Conservation (phyloP, 2,329 filamentous ascomycete species). For the Cryphonectria radicalis region DNA sequence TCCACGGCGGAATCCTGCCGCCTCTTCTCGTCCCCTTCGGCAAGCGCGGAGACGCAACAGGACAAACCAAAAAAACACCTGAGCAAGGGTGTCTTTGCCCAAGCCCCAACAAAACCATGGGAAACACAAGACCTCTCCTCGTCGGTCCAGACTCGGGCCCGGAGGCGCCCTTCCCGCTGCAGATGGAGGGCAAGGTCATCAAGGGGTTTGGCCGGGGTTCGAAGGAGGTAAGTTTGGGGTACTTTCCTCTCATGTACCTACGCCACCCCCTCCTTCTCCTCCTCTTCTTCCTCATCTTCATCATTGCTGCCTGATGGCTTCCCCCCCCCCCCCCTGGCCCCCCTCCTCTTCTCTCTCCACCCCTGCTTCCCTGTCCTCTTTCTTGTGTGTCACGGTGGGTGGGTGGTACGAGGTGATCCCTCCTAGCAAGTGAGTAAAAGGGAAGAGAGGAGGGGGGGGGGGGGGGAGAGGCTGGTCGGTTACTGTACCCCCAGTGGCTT, state of each 20-base stretch:
- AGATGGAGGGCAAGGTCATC: slow-evolving; percentile 84
- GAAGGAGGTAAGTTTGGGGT: slow-evolving; percentile 69
- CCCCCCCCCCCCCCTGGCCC: no score
- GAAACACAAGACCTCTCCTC: slow-evolving; percentile 63
- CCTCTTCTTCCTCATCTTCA: neutral
- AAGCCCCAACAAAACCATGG: slow-evolving; percentile 14
- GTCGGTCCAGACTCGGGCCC: slow-evolving; percentile 77
- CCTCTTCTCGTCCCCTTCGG: neutral
- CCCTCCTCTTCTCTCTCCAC: neutral
- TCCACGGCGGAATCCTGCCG: neutral
- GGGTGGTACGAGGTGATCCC: neutral
- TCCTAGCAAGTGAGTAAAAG: neutral
- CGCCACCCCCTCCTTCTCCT: neutral
- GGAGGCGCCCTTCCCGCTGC: slow-evolving; percentile 77
- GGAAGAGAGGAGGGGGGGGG: neutral
- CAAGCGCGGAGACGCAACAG: neutral
- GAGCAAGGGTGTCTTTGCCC: no score
- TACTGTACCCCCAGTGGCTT: neutral
- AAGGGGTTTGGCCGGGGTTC: slow-evolving; percentile 92
- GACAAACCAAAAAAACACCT: neutral
- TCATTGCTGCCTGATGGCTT: neutral
- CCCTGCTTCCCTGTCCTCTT: neutral
- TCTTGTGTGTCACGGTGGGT: neutral
- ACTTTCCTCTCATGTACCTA: slow-evolving; percentile 6
- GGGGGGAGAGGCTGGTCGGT: neutral